Conservation (phyloP, 1,284 basidiomycete species). For the Ceratorhiza oryzae-sativae region DNA sequence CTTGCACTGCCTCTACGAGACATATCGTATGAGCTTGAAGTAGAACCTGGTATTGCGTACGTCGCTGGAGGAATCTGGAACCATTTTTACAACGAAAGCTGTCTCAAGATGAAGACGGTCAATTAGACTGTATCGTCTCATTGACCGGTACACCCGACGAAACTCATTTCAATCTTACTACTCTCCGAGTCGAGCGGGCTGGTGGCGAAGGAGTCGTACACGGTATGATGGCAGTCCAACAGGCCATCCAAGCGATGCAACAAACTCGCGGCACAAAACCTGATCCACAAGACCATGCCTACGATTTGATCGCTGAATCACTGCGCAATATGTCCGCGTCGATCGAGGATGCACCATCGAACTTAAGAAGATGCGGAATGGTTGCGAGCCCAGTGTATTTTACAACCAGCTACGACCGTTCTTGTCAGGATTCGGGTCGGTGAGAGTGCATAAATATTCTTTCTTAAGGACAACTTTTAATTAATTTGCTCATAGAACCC, state of each 20-base stretch:
- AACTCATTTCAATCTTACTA: conserved; percentile 22
- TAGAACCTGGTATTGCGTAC: conserved; percentile 24
- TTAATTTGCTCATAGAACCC: not conserved
- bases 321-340: not conserved
- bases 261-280: not conserved
- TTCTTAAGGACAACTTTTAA: too few relatives aligned
- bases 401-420: conserved; percentile 25
- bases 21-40: conserved; percentile 4
- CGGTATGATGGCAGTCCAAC: conserved; percentile 18
- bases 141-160: conserved; percentile 28
- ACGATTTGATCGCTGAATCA: conserved; percentile 1
- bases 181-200: conserved; percentile 24
- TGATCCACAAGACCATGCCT: not conserved
- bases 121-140: conserved; percentile 14
- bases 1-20: conserved; percentile 3
- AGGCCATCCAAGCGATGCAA: conserved; percentile 3
- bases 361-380: conserved; percentile 24
- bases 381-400: conserved; percentile 12
- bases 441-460: conserved; percentile 7
- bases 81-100: not conserved
- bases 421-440: conserved; percentile 12
- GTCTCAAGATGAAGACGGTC: not conserved
- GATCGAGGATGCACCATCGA: conserved; percentile 15
- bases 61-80: conserved; percentile 22
- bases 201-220: conserved; percentile 22